Conservation (phyloP, 2,329 filamentous ascomycete genomes). For the Phyllosticta capitalensis region DNA sequence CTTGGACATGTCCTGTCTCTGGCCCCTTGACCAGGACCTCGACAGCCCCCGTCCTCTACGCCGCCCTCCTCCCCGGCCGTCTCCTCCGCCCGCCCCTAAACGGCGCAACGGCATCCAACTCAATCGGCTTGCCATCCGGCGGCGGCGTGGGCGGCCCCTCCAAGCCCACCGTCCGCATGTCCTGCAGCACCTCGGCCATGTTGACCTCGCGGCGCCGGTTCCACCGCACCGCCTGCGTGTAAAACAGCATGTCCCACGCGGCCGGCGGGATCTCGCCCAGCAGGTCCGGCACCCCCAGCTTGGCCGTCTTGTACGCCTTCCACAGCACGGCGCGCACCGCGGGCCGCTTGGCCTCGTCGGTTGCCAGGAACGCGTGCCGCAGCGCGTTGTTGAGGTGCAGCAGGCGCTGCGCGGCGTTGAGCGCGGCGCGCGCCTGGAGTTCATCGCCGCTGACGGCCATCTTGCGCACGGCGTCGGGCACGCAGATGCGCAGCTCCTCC, state of each 20-base stretch:
- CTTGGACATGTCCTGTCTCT: no score
- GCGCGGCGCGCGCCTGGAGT: neutral
- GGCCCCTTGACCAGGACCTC: no score
- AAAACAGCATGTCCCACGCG: slow-evolving; percentile 30
- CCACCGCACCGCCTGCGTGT: slow-evolving; percentile 29
- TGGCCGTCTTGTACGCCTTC: slow-evolving; percentile 25
- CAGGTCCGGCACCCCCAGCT: slow-evolving; percentile 21
- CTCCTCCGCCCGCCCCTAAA: neutral
- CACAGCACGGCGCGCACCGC: slow-evolving; percentile 19
- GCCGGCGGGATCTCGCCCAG: slow-evolving; percentile 24
- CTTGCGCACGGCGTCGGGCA: neutral
- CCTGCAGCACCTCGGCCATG: slow-evolving; percentile 20
- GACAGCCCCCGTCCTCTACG: no score
- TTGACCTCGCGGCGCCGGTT: slow-evolving; percentile 26
- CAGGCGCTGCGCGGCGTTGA: slow-evolving; percentile 11
- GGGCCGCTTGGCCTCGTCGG: slow-evolving; percentile 23
- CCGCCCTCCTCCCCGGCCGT: neutral
- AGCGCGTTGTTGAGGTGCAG: slow-evolving; percentile 27
- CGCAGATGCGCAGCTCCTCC: neutral
- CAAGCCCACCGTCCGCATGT: slow-evolving; percentile 22
- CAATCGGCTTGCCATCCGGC: neutral
- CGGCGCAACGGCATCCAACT: neutral
- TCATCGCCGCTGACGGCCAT: neutral
- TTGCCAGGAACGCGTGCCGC: slow-evolving; percentile 26
- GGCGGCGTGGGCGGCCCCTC: slow-evolving; percentile 26